phyloP scores from a whole-genome alignment of 176 grass and related monocot species.

The Paspalum vaginatum region DNA sequence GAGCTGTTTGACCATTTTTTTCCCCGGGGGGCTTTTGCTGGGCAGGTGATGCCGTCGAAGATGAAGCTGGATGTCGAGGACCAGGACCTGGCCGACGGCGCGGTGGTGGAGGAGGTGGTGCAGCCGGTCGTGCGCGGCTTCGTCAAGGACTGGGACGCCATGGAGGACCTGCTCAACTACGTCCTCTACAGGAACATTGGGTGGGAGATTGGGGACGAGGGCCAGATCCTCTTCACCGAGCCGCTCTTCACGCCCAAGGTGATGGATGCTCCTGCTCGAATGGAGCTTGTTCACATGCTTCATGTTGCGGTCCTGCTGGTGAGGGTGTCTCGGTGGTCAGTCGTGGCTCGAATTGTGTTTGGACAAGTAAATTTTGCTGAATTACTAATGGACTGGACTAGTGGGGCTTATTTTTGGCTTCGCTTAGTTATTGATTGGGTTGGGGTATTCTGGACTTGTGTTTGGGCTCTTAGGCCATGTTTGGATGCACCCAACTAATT shows the following conservation, averaged over 20 bases:
- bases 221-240: constrained; percentile 92
- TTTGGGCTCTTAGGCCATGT: background rate
- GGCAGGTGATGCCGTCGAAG: constrained; percentile 89
- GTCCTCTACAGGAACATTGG: constrained; percentile 88
- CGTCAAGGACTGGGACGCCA: constrained; percentile 94
- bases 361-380: background rate
- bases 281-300: background rate
- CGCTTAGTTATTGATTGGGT: background rate
- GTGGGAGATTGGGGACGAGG: constrained; percentile 98
- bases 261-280: background rate
- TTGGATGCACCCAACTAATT: too few species aligned
- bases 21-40: background rate
- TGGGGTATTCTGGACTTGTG: background rate
- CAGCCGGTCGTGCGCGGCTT: constrained; percentile 90
- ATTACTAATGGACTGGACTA: background rate
- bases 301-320: background rate
- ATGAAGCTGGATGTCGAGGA: constrained; percentile 82
- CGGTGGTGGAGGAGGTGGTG: constrained; percentile 68
- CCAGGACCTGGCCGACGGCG: constrained; percentile 52
- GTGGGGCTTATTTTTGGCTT: background rate
- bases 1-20: background rate
- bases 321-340: background rate
- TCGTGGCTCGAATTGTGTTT: background rate
- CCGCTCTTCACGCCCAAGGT: constrained; percentile 97
- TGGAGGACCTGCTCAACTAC: constrained; percentile 91